Evolutionary conservation across 169 alveolate species (phyloP).

Genomic region (Plasmodium gonderi): DNA sequence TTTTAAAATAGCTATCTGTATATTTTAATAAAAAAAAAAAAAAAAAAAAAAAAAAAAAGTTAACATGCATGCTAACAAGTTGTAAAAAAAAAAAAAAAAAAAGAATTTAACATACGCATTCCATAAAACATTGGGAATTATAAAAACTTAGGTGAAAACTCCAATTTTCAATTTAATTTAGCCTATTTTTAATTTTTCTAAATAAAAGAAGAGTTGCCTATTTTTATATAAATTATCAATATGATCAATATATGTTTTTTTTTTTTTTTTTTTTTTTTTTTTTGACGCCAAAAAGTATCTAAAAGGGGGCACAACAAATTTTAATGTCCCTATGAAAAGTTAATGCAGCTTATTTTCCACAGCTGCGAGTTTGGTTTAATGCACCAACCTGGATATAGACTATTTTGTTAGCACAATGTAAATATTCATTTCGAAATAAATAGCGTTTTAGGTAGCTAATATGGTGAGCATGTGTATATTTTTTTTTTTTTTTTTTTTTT

Average conservation of each 20-base stretch:
- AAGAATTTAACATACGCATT: no score
- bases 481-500: conserved; percentile 19
- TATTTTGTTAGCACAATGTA: neutral
- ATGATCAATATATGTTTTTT: no score
- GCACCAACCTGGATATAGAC: neutral
- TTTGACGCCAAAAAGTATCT: neutral
- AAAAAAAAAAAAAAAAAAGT: neutral
- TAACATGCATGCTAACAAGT: neutral
- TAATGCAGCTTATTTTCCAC: neutral
- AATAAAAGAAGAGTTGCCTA: neutral
- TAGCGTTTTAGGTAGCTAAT: conserved; percentile 11
- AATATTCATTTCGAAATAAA: neutral
- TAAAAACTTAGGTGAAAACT: neutral
- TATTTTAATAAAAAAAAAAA: neutral
- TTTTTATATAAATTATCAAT: neutral
- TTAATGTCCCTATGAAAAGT: neutral
- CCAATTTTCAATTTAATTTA: neutral
- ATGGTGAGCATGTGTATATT: conserved; percentile 7
- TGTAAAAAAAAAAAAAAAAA: neutral
- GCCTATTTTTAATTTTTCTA: neutral
- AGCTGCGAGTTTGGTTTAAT: neutral
- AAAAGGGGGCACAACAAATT: neutral
- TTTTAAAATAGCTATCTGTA: conserved; percentile 7
- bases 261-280: no score
- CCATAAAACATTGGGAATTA: neutral